These are phyloP conservation scores for Pyronema domesticum DNA, from an alignment of 495 filamentous ascomycete species.

Conservation along the genomic window DNA sequence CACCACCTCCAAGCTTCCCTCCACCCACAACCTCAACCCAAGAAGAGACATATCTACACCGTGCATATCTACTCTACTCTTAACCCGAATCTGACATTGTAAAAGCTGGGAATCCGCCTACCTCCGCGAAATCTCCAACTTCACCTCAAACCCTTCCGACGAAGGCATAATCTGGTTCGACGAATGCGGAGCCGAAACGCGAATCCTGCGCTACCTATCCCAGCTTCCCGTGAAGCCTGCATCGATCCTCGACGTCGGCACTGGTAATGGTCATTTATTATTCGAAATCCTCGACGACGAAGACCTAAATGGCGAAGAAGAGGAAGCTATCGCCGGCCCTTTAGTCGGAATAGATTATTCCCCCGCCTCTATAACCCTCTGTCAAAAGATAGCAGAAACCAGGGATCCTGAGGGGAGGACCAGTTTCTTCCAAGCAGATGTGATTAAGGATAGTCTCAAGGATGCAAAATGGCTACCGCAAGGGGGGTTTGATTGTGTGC, in stretches of 20 bases:
- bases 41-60: background rate
- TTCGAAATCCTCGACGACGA: constrained; percentile 39
- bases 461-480: constrained; percentile 17
- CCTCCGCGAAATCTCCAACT: constrained; percentile 41
- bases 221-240: constrained; percentile 17
- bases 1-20: too few species aligned
- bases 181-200: constrained; percentile 48
- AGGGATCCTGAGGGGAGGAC: constrained; percentile 28
- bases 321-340: constrained; percentile 33
- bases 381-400: constrained; percentile 31
- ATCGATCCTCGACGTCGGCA: constrained; percentile 58
- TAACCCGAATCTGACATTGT: too few species aligned
- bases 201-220: constrained; percentile 39
- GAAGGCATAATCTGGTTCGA: constrained; percentile 61
- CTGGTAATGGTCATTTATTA: constrained; percentile 79
- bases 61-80: too few species aligned
- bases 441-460: constrained; percentile 36
- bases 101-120: constrained; percentile 62
- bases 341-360: constrained; percentile 88
- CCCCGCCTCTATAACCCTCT: constrained; percentile 49
- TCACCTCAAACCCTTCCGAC: constrained; percentile 41
- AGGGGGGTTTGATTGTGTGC: constrained; percentile 57
- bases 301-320: constrained; percentile 27
- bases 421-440: constrained; percentile 59
- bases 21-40: too few species aligned